Conservation (phyloP, 2,329 filamentous ascomycete species). For the Aspergillus oerlinghausenensis region DNA sequence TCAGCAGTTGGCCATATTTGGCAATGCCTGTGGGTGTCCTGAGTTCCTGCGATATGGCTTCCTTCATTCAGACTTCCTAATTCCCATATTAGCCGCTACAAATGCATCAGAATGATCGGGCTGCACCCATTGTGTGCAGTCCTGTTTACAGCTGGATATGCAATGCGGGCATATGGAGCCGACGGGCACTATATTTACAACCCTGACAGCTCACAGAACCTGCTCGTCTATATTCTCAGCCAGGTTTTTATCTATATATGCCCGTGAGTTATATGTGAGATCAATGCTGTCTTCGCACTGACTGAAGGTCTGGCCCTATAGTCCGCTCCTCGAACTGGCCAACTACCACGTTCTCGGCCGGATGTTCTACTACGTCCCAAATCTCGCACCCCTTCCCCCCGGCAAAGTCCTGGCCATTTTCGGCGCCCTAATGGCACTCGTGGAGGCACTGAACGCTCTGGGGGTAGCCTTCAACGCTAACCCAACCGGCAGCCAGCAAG, state of each 20-base stretch:
- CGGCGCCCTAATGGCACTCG: constrained; percentile 42
- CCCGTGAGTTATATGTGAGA: constrained; percentile 24
- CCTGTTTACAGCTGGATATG: constrained; percentile 55
- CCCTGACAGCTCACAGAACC: constrained; percentile 14
- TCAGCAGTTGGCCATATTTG: constrained; percentile 42
- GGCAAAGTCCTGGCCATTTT: constrained; percentile 46
- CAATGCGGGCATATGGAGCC: constrained; percentile 50
- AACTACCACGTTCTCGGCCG: constrained; percentile 61
- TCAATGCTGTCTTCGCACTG: background rate
- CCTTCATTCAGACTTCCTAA: background rate
- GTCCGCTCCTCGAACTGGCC: constrained; percentile 57
- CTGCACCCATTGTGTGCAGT: constrained; percentile 53
- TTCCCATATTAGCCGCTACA: constrained; percentile 42
- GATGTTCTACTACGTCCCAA: constrained; percentile 58
- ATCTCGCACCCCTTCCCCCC: constrained; percentile 51
- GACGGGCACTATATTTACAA: constrained; percentile 44
- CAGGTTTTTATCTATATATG: constrained; percentile 35
- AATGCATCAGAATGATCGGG: constrained; percentile 53
- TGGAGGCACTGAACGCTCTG: constrained; percentile 35
- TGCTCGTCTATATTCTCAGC: constrained; percentile 46
- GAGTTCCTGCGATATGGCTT: too few species aligned
- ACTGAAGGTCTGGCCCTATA: constrained; percentile 16
- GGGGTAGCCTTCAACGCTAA: too few species aligned
- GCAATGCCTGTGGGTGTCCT: constrained; percentile 50
- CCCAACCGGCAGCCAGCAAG: too few species aligned